Conservation (phyloP, 768 basidiomycete species). For the Cantharellus anzutake region DNA sequence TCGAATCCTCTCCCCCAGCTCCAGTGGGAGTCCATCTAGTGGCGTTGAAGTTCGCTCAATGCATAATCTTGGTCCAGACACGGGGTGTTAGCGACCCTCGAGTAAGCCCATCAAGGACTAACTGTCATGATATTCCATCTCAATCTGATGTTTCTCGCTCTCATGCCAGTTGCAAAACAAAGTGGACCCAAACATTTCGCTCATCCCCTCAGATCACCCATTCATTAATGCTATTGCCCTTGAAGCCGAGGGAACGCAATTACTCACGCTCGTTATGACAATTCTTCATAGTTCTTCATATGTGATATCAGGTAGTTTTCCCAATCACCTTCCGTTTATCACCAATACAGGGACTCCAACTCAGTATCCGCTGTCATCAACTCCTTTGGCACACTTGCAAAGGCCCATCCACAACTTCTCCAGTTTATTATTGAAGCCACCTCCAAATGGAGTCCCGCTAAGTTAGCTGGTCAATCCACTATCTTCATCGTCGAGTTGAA, state of each 20-base stretch:
- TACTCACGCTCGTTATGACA: conserved; percentile 59
- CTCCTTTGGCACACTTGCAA: conserved; percentile 60
- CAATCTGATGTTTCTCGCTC: not conserved
- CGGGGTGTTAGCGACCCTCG: conserved; percentile 75
- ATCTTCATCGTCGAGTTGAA: conserved; percentile 25
- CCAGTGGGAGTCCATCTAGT: conserved; percentile 54
- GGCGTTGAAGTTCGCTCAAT: conserved; percentile 84
- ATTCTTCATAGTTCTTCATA: conserved; percentile 64
- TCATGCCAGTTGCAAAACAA: conserved; percentile 56
- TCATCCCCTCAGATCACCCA: conserved; percentile 71
- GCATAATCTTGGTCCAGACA: conserved; percentile 78
- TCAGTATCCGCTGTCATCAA: conserved; percentile 75
- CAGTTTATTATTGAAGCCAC: conserved; percentile 57
- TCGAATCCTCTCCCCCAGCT: conserved; percentile 25
- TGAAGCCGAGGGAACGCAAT: conserved; percentile 69
- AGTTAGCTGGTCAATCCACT: conserved; percentile 35
- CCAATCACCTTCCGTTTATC: not conserved
- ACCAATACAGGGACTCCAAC: conserved; percentile 46
- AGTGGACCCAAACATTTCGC: conserved; percentile 72
- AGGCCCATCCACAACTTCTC: conserved; percentile 54
- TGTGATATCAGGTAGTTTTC: conserved; percentile 17
- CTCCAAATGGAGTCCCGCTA: conserved; percentile 64
- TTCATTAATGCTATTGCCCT: conserved; percentile 59
- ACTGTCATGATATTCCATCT: not conserved
- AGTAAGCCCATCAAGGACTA: conserved; percentile 26